Evolutionary conservation across 2,329 filamentous ascomycete species (phyloP).

Genomic region (Cytospora leucostoma): DNA sequence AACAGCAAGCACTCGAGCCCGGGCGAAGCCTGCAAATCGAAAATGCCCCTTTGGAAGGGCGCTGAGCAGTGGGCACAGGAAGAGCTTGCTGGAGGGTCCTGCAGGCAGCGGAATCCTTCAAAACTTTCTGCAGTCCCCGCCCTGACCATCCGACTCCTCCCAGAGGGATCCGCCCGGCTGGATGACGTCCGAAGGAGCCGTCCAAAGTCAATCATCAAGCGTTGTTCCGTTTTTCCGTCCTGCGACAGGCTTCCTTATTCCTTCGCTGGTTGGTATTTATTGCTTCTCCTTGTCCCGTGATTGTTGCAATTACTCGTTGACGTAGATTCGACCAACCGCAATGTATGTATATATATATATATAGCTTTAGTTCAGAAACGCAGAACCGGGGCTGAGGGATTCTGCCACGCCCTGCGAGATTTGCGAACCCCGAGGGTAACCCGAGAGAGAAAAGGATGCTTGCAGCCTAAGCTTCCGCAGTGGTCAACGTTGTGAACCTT

Average conservation of each 20-base stretch:
- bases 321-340: background rate
- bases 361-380: background rate
- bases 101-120: constrained; percentile 15
- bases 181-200: background rate
- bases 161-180: background rate
- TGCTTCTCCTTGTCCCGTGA: background rate
- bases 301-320: background rate
- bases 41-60: background rate
- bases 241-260: background rate
- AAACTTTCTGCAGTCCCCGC: constrained; percentile 7
- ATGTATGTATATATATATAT: background rate
- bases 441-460: background rate
- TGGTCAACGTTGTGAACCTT: background rate
- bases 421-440: background rate
- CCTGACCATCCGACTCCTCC: background rate
- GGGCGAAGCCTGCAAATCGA: background rate
- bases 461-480: background rate
- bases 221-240: background rate
- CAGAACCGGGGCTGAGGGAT: background rate
- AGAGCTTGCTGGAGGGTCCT: background rate
- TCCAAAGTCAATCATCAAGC: background rate
- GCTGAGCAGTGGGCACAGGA: background rate
- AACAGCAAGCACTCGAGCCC: background rate
- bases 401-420: background rate
- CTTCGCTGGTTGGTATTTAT: background rate